phyloP scores from a whole-genome alignment of 2,329 filamentous ascomycete species.

The Ascocoryne sarcoides region DNA sequence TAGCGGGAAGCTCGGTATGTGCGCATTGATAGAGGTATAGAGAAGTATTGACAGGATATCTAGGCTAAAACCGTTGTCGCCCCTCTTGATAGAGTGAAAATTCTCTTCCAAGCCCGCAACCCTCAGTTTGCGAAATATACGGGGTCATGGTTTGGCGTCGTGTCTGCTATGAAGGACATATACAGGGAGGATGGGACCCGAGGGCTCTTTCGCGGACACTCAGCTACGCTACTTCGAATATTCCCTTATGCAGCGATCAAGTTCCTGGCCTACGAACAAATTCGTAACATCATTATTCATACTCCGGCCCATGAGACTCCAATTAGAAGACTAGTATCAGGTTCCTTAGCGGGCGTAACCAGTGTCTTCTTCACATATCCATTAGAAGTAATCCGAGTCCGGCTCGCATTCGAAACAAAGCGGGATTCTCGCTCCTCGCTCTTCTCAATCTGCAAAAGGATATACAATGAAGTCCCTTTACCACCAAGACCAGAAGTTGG shows the following conservation, averaged over 20 bases:
- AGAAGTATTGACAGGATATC: conserved; percentile 8
- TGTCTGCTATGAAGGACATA: conserved; percentile 77
- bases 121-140: conserved; percentile 91
- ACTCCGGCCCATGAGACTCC: conserved; percentile 68
- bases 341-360: conserved; percentile 71
- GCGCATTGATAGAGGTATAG: background rate
- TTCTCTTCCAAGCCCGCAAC: conserved; percentile 93
- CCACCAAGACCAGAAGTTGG: conserved; percentile 31
- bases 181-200: conserved; percentile 61
- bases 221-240: conserved; percentile 84
- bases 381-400: conserved; percentile 83
- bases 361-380: conserved; percentile 97
- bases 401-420: conserved; percentile 90
- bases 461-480: conserved; percentile 67
- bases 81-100: conserved; percentile 95
- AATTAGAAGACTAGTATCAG: conserved; percentile 63
- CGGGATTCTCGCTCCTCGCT: conserved; percentile 61
- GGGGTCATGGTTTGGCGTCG: conserved; percentile 77
- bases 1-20: conserved; percentile 82
- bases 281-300: conserved; percentile 70
- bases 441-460: conserved; percentile 69
- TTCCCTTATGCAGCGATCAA: conserved; percentile 98
- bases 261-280: conserved; percentile 95
- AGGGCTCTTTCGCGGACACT: conserved; percentile 89
- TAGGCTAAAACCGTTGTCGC: conserved; percentile 94